Base-by-base conservation (phyloP, 2,329 filamentous ascomycete species). In the Onygenales sp. region DNA sequence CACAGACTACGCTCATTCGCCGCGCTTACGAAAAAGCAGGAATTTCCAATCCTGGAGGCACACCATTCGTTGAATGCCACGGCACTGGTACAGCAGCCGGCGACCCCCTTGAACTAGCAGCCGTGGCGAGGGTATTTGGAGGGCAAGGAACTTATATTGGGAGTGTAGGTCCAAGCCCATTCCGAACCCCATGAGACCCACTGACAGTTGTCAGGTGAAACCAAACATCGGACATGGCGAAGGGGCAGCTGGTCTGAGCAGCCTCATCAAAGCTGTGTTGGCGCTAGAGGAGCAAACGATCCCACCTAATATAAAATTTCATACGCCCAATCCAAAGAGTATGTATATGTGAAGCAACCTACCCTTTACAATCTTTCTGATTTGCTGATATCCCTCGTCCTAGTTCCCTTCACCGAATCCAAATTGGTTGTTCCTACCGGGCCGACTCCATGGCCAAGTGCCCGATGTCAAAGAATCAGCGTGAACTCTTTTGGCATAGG, bases 401-500 rank as follows among this genome's bases (percentile, higher is more conserved):
- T 11, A 39, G 51, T 33, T n/a, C 63, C 63, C 1, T 69, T 27
- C 21, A 27, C 3, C 21, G 38, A 54, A 35, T 32, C 27, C 2
- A 44, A 49, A 10, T 35, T 57, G 9, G 3, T 13, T 21, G 54
- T 56, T 13, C 46, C 50, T 1, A 41, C 27, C 3, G 17, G 49
- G 2, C 17, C 51, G 10, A 47, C n/a, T 6, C 17, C 52, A 7
- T 60, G 54, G 57, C 59, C 59, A 7, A n/a, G 27, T 27, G 43
- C 50, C 27, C 46, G 43, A 8, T 2, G 5, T 6, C 35, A 48
- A 11, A 27, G 72, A 35, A 73, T 72, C 2, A 72, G 72, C 39
- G 66, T 79, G 0, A 77, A 75, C 53, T 70, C 71, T 13, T 78
- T 78, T 55, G 75, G 72, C 0, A 71, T 70, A 47, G 70, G 72